phyloP scores from a whole-genome alignment of 306 rosid genomes.

The Rubus idaeus region DNA sequence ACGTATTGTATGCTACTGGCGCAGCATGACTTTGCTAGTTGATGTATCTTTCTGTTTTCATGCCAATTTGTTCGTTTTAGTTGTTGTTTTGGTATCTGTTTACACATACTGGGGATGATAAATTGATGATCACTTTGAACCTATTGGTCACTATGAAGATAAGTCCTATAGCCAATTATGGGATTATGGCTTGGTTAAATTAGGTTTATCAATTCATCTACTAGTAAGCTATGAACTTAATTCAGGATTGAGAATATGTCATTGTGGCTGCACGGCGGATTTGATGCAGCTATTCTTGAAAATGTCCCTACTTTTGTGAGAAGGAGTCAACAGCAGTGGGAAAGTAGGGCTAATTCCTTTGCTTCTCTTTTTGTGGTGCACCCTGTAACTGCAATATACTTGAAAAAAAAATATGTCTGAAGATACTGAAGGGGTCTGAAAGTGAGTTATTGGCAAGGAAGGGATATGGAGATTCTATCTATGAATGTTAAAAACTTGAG shows the following conservation, averaged over 20 bases:
- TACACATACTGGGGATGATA: not conserved
- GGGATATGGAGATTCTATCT: not conserved
- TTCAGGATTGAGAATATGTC: not conserved
- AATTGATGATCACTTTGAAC: not conserved
- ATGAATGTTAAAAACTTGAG: not conserved
- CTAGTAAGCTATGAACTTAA: not conserved
- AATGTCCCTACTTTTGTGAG: not conserved
- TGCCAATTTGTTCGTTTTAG: not conserved
- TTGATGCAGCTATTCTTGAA: not conserved
- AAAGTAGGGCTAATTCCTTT: not conserved
- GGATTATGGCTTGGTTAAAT: not conserved
- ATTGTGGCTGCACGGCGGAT: not conserved
- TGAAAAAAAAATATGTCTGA: not conserved
- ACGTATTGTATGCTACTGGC: not conserved
- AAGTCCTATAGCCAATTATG: no score
- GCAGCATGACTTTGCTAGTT: not conserved
- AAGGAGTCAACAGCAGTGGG: not conserved
- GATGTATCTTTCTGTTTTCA: not conserved
- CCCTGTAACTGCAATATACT: not conserved
- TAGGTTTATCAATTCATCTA: not conserved
- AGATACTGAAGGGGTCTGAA: not conserved
- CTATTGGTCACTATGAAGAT: not conserved
- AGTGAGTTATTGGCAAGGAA: not conserved
- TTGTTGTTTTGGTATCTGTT: not conserved
- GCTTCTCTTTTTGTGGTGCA: not conserved